phyloP scores from a whole-genome alignment of 768 basidiomycete genomes.

The Xerocomellus chrysenteron region DNA sequence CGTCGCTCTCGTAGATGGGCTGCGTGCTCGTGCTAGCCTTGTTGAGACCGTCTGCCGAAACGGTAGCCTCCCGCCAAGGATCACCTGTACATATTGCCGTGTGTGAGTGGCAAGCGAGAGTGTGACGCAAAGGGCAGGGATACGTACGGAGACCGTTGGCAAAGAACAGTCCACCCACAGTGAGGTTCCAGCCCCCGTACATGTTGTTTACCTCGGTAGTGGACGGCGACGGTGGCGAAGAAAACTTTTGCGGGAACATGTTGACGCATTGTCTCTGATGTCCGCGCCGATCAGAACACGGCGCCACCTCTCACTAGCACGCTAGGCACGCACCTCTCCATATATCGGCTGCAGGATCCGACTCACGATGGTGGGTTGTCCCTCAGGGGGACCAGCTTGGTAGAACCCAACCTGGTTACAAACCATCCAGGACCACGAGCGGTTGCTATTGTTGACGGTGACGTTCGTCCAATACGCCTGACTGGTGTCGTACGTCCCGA shows the following conservation, averaged over 20 bases:
- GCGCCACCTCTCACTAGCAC: not conserved
- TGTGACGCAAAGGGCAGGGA: not conserved
- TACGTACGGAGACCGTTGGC: slow-evolving; percentile 43
- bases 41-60: slow-evolving; percentile 36
- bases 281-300: too few species aligned
- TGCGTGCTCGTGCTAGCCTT: too few species aligned
- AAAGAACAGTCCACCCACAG: too few species aligned
- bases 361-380: slow-evolving; percentile 35
- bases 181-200: too few species aligned
- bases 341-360: slow-evolving; percentile 33
- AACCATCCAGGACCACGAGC: slow-evolving; percentile 75
- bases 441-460: slow-evolving; percentile 41
- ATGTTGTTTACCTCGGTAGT: too few species aligned
- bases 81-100: slow-evolving; percentile 45
- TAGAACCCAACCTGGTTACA: slow-evolving; percentile 69
- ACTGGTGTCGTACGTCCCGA: too few species aligned
- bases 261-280: too few species aligned
- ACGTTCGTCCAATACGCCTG: too few species aligned
- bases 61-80: slow-evolving; percentile 71
- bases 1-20: too few species aligned
- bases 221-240: too few species aligned
- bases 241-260: too few species aligned
- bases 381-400: slow-evolving; percentile 38
- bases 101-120: not conserved
- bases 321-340: slow-evolving; percentile 20